Percentiles rank a stretch among this genome's conserved stretches.
Evolutionary conservation across 1,284 basidiomycete genomes (phyloP).

Genomic region (Cryptococcus sp.): DNA sequence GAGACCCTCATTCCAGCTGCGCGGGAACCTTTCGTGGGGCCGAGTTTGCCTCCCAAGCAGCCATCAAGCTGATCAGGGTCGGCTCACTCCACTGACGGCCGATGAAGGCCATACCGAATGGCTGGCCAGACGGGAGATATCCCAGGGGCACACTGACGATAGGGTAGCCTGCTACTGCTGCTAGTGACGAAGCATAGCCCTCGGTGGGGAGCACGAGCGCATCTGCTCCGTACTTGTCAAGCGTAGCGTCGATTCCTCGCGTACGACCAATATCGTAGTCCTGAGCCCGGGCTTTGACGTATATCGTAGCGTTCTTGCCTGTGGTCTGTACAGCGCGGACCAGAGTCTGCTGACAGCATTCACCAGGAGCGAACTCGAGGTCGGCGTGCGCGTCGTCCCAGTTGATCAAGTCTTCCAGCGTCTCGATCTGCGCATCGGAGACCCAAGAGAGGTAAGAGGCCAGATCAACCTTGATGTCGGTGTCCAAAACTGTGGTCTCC

Average conservation of each 20-base stretch:
- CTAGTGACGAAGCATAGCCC: slow-evolving; percentile 15
- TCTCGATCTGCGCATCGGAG: neutral
- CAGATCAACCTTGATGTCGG: slow-evolving; percentile 29
- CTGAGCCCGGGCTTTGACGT: slow-evolving; percentile 16
- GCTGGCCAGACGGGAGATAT: slow-evolving; percentile 18
- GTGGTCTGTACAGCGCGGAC: slow-evolving; percentile 6
- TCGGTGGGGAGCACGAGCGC: slow-evolving; percentile 20
- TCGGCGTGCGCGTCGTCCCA: slow-evolving; percentile 13
- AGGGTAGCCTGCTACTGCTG: slow-evolving; percentile 23
- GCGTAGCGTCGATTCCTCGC: slow-evolving; percentile 22
- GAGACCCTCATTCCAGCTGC: too few species aligned
- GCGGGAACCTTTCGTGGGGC: neutral
- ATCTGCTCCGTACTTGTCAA: slow-evolving; percentile 23
- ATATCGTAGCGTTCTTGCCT: slow-evolving; percentile 10
- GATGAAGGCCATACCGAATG: slow-evolving; percentile 30
- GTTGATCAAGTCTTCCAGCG: slow-evolving; percentile 17
- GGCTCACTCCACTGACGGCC: slow-evolving; percentile 26
- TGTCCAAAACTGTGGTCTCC: slow-evolving; percentile 22
- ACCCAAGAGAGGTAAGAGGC: slow-evolving; percentile 6
- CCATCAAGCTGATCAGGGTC: slow-evolving; percentile 23
- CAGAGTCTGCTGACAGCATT: slow-evolving; percentile 2
- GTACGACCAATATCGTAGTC: slow-evolving; percentile 18
- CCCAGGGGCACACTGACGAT: slow-evolving; percentile 30
- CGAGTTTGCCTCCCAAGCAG: slow-evolving; percentile 1
- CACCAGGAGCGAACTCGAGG: slow-evolving; percentile 1